These are phyloP conservation scores for Syncephalastrum contaminatum DNA, from an alignment of 371 early-diverging fungal species.

Conservation along the genomic window DNA sequence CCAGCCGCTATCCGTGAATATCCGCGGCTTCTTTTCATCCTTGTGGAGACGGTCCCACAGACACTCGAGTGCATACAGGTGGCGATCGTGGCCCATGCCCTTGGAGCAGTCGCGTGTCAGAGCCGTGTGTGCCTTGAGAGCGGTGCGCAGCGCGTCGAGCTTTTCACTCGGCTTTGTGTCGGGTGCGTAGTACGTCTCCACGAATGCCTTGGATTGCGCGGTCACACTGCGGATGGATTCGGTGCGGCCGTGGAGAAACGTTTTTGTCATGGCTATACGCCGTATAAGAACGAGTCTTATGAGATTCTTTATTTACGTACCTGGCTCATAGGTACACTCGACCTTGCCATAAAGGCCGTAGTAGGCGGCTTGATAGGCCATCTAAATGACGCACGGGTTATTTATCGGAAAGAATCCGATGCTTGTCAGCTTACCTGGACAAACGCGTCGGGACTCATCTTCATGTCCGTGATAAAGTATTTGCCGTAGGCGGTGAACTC, in stretches of 20 bases:
- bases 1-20: slow-evolving; percentile 75
- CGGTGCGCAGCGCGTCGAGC: slow-evolving; percentile 51
- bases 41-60: slow-evolving; percentile 46
- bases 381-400: slow-evolving; percentile 34
- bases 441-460: slow-evolving; percentile 77
- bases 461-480: slow-evolving; percentile 67
- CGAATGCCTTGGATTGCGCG: slow-evolving; percentile 68
- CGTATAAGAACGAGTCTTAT: too few relatives aligned
- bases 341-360: slow-evolving; percentile 78
- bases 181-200: slow-evolving; percentile 69
- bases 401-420: too few relatives aligned
- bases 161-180: slow-evolving; percentile 39
- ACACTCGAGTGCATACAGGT: slow-evolving; percentile 77
- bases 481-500: slow-evolving; percentile 70
- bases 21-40: slow-evolving; percentile 58
- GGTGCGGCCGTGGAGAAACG: slow-evolving; percentile 83
- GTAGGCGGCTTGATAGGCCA: slow-evolving; percentile 93
- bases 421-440: slow-evolving; percentile 50
- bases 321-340: slow-evolving; percentile 82
- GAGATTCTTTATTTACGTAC: slow-evolving; percentile 13
- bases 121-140: slow-evolving; percentile 67
- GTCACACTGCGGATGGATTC: slow-evolving; percentile 87
- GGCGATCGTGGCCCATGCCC: slow-evolving; percentile 85
- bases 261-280: slow-evolving; percentile 74
- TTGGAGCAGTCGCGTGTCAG: slow-evolving; percentile 75